These are phyloP conservation scores for Suillus sp. DNA, from an alignment of 768 basidiomycete species.

Conservation along the genomic window DNA sequence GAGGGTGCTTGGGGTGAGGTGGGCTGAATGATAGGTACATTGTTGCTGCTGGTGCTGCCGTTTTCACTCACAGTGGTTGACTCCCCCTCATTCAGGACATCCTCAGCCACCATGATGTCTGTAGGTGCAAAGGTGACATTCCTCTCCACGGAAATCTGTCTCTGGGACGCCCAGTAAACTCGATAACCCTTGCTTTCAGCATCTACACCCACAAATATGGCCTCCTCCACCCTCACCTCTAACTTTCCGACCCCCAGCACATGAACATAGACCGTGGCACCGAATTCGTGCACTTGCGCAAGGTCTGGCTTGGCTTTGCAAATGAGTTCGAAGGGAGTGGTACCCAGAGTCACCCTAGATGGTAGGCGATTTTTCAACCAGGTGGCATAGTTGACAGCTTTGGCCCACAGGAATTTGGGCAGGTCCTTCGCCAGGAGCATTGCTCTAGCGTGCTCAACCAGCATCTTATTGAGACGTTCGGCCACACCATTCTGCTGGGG, in stretches of 20 bases:
- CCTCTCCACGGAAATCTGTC: slow-evolving; percentile 30
- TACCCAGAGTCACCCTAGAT: slow-evolving; percentile 25
- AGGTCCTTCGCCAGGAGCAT: slow-evolving; percentile 28
- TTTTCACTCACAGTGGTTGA: not conserved
- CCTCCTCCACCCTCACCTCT: slow-evolving; percentile 25
- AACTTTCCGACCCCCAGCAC: slow-evolving; percentile 26
- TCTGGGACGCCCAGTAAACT: slow-evolving; percentile 30
- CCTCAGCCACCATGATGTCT: not conserved
- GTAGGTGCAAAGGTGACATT: slow-evolving; percentile 24
- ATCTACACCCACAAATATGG: slow-evolving; percentile 39
- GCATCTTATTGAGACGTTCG: slow-evolving; percentile 30
- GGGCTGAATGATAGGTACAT: not conserved
- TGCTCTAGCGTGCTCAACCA: slow-evolving; percentile 26
- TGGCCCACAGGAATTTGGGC: slow-evolving; percentile 22
- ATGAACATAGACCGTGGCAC: slow-evolving; percentile 20
- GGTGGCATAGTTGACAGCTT: slow-evolving; percentile 27
- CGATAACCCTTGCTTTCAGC: slow-evolving; percentile 34
- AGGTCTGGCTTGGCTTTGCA: not conserved
- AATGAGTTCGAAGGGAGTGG: slow-evolving; percentile 22
- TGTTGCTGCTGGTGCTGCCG: too few species aligned
- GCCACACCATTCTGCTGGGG: slow-evolving; percentile 35
- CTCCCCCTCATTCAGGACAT: slow-evolving; percentile 16
- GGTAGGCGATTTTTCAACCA: slow-evolving; percentile 40
- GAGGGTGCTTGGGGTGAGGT: not conserved
- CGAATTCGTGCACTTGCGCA: not conserved